Base-by-base conservation (phyloP, 345 rosid species). In the Euphorbia pulcherrima region DNA sequence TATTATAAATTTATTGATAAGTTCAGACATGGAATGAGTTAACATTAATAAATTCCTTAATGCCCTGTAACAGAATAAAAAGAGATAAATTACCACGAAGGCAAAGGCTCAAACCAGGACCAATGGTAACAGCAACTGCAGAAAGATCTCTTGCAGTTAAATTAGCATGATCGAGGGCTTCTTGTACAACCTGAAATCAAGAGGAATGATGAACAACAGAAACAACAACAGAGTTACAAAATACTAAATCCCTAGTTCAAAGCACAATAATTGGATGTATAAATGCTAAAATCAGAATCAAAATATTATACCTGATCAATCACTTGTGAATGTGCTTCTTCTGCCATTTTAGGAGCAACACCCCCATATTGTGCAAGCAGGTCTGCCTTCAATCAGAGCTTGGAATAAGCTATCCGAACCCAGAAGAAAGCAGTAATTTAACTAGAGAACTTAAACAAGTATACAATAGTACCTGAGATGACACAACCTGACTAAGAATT, bases 71-170 rank as follows among this genome's bases (percentile, higher is more conserved):
- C 0, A 35, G 11, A 39, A 48, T 52, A 70, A 14, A 41, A 53
- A 28, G 23, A 29, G 6, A 46, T 37, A 70, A 53, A 75, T 79
- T 86, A 93, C 98, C 97, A 0, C 96, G 92, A 75, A 93, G 94
- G 73, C 97, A 93, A 47, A 93, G 94, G 77, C 98, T 80, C 73
- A 93, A 83, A 72, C 97, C 97, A 72, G 98, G 98, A 72, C 98
- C 98, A 81, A 90, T 90, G 62, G 98, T 93, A 69, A 93, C 98
- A 77, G 98, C 98, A 82, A 93, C 85, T 11, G 96, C 98, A 78
- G 98, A 86, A 65, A 93, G 81, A 76, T 93, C 86, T 18, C 72
- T 69, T 74, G 76, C 94, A 18, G 83, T 81, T 68, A 93, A 46
- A 73, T 83, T 82, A 60, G 96, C 94, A 74, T 72, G 72, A 77